Percentiles rank a stretch among this genome's conserved stretches.
These are phyloP conservation scores for Crataegus laevigata DNA, from an alignment of 306 rosid species.

Conservation along the genomic window DNA sequence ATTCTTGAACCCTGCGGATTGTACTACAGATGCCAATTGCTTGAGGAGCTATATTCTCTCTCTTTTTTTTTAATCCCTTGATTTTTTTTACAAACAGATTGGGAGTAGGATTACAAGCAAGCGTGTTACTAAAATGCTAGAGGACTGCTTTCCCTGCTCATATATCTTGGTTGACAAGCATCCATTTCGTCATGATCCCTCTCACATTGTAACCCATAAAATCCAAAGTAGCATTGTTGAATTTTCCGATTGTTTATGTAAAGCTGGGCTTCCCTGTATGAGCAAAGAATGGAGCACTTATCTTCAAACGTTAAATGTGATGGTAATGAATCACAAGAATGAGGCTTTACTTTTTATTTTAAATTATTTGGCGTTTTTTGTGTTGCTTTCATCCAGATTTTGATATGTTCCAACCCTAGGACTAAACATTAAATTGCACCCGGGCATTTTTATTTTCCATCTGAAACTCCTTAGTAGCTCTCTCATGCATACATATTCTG, in stretches of 20 bases:
- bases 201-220: slow-evolving; percentile 80
- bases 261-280: slow-evolving; percentile 37
- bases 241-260: slow-evolving; percentile 51
- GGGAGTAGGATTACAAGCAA: slow-evolving; percentile 96
- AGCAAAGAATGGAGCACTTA: slow-evolving; percentile 46
- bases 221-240: slow-evolving; percentile 55
- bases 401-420: background rate
- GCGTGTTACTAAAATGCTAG: slow-evolving; percentile 69
- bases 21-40: background rate
- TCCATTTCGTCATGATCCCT: slow-evolving; percentile 87
- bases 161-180: slow-evolving; percentile 81
- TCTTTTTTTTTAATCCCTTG: background rate
- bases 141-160: slow-evolving; percentile 62
- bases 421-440: background rate
- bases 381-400: slow-evolving; percentile 11
- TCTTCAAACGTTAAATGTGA: slow-evolving; percentile 48
- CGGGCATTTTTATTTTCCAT: background rate
- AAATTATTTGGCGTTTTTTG: background rate
- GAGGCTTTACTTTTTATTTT: background rate
- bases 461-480: background rate
- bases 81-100: slow-evolving; percentile 44
- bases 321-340: slow-evolving; percentile 49
- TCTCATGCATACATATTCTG: background rate
- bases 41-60: background rate
- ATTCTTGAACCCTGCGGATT: background rate